Evolutionary conservation across 352 stramenopile species (phyloP), one percentile per base, ranked within the genome.

Genomic region (Saprolegnia parasitica): DNA sequence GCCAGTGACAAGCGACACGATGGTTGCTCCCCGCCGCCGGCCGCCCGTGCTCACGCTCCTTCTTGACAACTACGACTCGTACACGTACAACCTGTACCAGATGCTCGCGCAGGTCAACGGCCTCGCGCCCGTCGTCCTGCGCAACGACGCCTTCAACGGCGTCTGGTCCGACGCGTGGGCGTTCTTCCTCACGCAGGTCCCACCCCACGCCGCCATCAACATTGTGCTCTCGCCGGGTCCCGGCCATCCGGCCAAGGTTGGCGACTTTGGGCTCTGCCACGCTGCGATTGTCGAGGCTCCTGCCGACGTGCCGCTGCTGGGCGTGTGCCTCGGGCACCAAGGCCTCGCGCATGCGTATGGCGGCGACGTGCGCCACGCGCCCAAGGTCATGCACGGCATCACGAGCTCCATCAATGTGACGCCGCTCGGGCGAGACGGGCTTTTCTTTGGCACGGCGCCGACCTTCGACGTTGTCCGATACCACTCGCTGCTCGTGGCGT

Each of bases 51-150:
- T 68, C 15, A 87, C 86, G 60, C 77, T 99, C 50, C 84, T 99
- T 13, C 95, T 99, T 67, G 96, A 99, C 84, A 98, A 99, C 80
- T 98, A 98, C 71, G 96, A 99, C 84, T 98, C 92, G 65, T 99
- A 98, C 78, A 98, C 96, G 54, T 98, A 97, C 84, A 99, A 99
- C 82, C 81, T 96, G 71, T 97, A 90, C 74, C 91, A 98, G 76
- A 96, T 98, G 79, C 72, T 98, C 68, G 87, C 91, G 45, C 85
- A 96, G 62, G 81, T 98, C 57, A 98, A 96, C 74, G 84, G 82
- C 1, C 63, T 86, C 56, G 83, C 83, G 54, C 93, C 96, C 0
- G 72, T 92, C 16, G 94, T 99, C 23, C 71, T 98, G 61, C 82
- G 90, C 67, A 98, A 98, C 75, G 94, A 99, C 83, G 88, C 81